These are phyloP conservation scores for Xylaria telfairii DNA, from an alignment of 495 filamentous ascomycete species.

Conservation along the genomic window DNA sequence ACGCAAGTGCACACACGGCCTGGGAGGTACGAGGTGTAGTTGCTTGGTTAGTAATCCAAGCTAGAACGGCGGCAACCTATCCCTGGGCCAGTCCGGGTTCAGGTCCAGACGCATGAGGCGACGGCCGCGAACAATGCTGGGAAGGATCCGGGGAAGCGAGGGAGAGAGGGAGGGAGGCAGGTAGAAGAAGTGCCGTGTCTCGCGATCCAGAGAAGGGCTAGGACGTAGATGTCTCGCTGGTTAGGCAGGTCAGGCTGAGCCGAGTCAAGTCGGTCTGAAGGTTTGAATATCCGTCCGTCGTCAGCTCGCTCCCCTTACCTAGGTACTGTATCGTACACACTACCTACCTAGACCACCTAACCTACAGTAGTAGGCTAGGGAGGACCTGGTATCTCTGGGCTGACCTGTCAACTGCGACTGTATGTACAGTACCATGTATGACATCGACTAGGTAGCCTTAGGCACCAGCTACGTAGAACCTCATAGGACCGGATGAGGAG, in stretches of 20 bases:
- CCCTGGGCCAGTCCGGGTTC: background rate
- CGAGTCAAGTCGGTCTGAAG: constrained; percentile 19
- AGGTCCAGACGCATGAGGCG: constrained; percentile 9
- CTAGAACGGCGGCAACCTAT: constrained; percentile 19
- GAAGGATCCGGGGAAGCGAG: background rate
- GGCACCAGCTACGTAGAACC: background rate
- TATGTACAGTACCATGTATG: too few relatives aligned
- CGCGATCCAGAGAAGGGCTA: background rate
- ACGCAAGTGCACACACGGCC: background rate
- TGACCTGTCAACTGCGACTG: background rate
- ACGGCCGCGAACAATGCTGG: background rate
- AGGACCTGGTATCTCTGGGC: background rate
- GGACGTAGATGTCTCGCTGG: background rate
- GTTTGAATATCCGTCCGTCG: constrained; percentile 8
- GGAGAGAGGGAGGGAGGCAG: background rate
- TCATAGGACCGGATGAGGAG: background rate
- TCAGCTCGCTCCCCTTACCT: background rate
- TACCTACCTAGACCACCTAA: background rate
- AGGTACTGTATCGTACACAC: too few relatives aligned
- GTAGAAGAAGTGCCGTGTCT: background rate
- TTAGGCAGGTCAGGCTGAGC: background rate
- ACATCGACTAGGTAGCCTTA: background rate
- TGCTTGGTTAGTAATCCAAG: background rate
- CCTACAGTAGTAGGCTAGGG: background rate
- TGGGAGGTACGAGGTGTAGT: background rate